phyloP scores from a whole-genome alignment of 352 stramenopile species.

The Phytophthora hybrid region DNA sequence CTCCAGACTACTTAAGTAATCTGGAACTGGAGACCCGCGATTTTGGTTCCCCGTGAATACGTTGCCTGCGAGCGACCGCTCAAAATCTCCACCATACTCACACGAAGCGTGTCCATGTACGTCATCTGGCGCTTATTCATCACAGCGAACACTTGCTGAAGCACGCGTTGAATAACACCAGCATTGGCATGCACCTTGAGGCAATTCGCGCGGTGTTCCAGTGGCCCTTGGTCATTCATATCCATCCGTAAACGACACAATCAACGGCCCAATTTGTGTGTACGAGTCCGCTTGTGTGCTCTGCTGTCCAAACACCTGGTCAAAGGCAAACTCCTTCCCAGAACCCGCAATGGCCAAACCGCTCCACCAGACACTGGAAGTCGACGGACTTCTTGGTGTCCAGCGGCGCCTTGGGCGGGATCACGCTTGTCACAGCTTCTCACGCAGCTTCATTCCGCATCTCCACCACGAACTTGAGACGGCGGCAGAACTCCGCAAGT shows the following conservation, averaged over 20 bases:
- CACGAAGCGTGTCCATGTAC: conserved; percentile 70
- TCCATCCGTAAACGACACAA: conserved; percentile 97
- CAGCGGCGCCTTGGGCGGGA: conserved; percentile 75
- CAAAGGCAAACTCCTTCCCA: conserved; percentile 96
- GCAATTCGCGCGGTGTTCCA: conserved; percentile 36
- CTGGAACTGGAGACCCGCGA: too few species aligned
- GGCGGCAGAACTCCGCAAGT: conserved; percentile 64
- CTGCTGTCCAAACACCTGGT: conserved; percentile 96
- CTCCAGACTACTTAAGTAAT: too few species aligned
- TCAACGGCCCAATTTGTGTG: conserved; percentile 95
- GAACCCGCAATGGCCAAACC: conserved; percentile 82
- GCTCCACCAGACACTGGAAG: conserved; percentile 73
- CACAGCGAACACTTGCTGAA: conserved; percentile 95
- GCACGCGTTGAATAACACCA: conserved; percentile 96
- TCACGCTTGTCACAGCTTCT: conserved; percentile 82
- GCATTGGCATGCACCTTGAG: conserved; percentile 59
- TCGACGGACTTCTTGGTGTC: conserved; percentile 62
- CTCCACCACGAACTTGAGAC: conserved; percentile 88
- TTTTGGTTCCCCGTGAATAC: too few species aligned
- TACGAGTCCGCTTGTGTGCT: conserved; percentile 94
- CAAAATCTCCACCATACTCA: conserved; percentile 98
- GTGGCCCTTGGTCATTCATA: conserved; percentile 60
- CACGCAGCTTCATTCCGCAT: conserved; percentile 79
- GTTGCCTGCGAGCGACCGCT: too few species aligned
- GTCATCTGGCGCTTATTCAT: conserved; percentile 77